A percentile compares a stretch with the other conserved stretches of the same genome.
Conservation (phyloP, 148 eudicot genomes). For the Linanthus parryae region DNA sequence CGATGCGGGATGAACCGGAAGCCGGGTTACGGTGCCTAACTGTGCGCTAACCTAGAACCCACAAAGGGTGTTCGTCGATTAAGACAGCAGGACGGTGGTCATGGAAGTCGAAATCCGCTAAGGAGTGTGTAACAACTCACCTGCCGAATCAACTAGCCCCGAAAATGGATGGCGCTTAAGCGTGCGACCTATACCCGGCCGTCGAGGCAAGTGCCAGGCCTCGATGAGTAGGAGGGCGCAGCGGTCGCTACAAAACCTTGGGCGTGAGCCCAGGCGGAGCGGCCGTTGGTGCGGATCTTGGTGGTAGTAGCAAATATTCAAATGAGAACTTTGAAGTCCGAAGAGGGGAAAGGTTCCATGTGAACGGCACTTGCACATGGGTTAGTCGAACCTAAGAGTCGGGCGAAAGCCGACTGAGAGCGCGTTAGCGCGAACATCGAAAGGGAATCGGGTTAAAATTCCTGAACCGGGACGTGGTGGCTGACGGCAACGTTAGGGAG, state of each 20-base stretch:
- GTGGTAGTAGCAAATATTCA: too few species aligned
- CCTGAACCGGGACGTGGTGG: too few species aligned
- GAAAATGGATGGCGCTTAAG: slow-evolving; percentile 21
- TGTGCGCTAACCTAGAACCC: slow-evolving; percentile 18
- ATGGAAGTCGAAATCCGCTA: slow-evolving; percentile 19
- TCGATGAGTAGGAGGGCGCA: slow-evolving; percentile 14
- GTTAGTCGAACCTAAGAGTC: too few species aligned
- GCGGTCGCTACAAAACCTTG: slow-evolving; percentile 9
- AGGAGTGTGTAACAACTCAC: slow-evolving; percentile 27
- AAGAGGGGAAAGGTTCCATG: too few species aligned
- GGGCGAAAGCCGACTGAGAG: too few species aligned
- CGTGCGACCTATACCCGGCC: slow-evolving; percentile 19
- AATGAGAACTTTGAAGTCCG: too few species aligned
- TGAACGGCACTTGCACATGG: too few species aligned
- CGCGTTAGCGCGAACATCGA: too few species aligned
- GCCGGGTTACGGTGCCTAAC: slow-evolving; percentile 17
- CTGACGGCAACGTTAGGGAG: too few species aligned
- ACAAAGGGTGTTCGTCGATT: slow-evolving; percentile 17
- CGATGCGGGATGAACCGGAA: slow-evolving; percentile 11
- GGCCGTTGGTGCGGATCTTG: slow-evolving; percentile 7
- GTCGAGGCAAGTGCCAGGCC: slow-evolving; percentile 17
- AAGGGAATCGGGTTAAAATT: too few species aligned
- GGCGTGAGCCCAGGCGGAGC: slow-evolving; percentile 8
- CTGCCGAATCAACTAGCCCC: slow-evolving; percentile 28
- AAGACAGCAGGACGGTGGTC: slow-evolving; percentile 20